These are phyloP conservation scores for Cordyceps fumosorosea DNA, from an alignment of 2,329 filamentous ascomycete species.

Conservation along the genomic window DNA sequence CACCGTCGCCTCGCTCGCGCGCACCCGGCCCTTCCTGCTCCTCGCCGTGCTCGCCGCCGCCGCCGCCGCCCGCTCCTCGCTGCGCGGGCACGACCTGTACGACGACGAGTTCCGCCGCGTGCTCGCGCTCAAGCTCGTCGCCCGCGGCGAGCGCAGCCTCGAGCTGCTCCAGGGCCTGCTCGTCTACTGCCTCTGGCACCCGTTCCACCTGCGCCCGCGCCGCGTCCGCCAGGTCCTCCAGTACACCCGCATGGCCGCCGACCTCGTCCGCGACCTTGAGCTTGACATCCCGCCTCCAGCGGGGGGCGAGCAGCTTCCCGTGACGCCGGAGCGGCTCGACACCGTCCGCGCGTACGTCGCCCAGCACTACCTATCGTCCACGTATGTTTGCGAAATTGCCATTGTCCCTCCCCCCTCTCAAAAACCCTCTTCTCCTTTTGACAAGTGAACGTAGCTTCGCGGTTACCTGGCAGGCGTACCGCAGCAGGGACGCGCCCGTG, in stretches of 20 bases:
- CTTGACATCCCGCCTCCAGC: constrained; percentile 29
- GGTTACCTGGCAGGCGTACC: constrained; percentile 31
- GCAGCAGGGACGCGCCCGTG: constrained; percentile 21
- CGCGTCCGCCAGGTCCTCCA: constrained; percentile 43
- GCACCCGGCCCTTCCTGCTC: constrained; percentile 44
- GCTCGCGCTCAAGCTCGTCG: constrained; percentile 49
- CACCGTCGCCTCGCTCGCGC: constrained; percentile 38
- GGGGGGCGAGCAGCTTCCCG: not conserved
- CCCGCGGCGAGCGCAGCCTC: constrained; percentile 49
- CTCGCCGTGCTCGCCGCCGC: constrained; percentile 47
- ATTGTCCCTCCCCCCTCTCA: not conserved
- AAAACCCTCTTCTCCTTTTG: not conserved
- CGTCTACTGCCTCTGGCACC: constrained; percentile 53
- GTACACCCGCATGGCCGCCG: constrained; percentile 46
- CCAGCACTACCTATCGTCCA: constrained; percentile 8
- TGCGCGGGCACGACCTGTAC: constrained; percentile 47
- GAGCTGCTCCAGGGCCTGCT: constrained; percentile 52
- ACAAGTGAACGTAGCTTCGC: constrained; percentile 29
- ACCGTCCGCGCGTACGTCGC: constrained; percentile 36
- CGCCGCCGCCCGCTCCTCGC: constrained; percentile 39
- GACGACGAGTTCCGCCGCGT: constrained; percentile 53
- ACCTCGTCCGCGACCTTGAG: constrained; percentile 44
- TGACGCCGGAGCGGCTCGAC: constrained; percentile 28
- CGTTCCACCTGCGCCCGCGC: constrained; percentile 46
- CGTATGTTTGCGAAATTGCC: not conserved